Evolutionary conservation across 108 stramenopile species (phyloP).

Genomic region (Cyclotella distinguenda): DNA sequence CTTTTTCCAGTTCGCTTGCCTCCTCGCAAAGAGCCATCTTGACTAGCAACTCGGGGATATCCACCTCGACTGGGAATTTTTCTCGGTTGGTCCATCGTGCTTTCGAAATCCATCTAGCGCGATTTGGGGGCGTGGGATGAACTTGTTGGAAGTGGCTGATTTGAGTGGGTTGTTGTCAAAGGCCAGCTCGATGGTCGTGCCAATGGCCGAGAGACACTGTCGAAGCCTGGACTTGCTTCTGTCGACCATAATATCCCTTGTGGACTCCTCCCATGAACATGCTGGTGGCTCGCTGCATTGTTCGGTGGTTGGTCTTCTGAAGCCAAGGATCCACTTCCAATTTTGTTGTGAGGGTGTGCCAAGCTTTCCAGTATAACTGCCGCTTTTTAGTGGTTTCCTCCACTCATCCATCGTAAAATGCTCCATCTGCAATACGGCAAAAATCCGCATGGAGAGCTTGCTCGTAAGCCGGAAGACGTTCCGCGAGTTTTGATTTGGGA

Average conservation of each 20-base stretch:
- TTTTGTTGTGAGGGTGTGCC: background rate
- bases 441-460: background rate
- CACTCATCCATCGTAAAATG: slow-evolving; percentile 1
- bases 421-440: slow-evolving; percentile 12
- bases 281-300: background rate
- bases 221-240: background rate
- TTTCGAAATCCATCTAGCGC: slow-evolving; percentile 9
- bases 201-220: slow-evolving; percentile 12
- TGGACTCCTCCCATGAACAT: background rate
- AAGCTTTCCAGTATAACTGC: slow-evolving; percentile 2
- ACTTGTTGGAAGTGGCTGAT: background rate
- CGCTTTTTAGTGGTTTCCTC: slow-evolving; percentile 5
- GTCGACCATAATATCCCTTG: background rate
- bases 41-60: slow-evolving; percentile 2
- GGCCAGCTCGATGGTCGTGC: slow-evolving; percentile 6
- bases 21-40: background rate
- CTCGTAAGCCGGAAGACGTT: background rate
- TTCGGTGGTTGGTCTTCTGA: background rate
- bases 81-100: background rate
- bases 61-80: slow-evolving; percentile 13
- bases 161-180: background rate
- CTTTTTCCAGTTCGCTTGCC: background rate
- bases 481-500: background rate
- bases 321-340: slow-evolving; percentile 12
- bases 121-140: background rate